Percentiles rank a stretch among this genome's conserved stretches.
phyloP scores from a whole-genome alignment of 345 rosid genomes.

The Firmiana major region DNA sequence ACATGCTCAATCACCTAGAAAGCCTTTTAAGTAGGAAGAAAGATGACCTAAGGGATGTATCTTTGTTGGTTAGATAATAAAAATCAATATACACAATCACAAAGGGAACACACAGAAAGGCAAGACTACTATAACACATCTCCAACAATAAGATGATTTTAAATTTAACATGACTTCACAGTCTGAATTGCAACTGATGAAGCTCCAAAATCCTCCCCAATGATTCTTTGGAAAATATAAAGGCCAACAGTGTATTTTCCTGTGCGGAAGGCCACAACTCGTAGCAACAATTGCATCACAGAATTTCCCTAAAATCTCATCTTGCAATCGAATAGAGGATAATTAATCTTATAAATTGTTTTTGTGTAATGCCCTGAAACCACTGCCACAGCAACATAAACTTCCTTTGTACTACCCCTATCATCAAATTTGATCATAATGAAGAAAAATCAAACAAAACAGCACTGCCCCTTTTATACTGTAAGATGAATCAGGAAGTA shows the following conservation, averaged over 20 bases:
- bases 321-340: background rate
- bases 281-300: background rate
- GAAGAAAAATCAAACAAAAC: background rate
- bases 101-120: background rate
- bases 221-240: background rate
- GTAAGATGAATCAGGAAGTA: background rate
- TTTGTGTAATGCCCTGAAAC: background rate
- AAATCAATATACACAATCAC: background rate
- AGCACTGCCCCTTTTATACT: too few relatives aligned
- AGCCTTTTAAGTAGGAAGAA: conserved; percentile 4
- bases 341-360: background rate
- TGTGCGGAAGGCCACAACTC: background rate
- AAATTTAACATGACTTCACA: background rate
- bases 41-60: background rate
- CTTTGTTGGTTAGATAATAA: background rate
- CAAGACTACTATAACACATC: background rate
- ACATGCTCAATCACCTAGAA: background rate
- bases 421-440: background rate
- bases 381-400: background rate
- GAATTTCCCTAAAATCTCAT: background rate
- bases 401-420: background rate
- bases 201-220: background rate
- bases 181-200: background rate
- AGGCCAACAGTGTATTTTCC: background rate
- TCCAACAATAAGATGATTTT: background rate